phyloP scores from a whole-genome alignment of 257 asterid genomes.

The Knoxia roxburghii region DNA sequence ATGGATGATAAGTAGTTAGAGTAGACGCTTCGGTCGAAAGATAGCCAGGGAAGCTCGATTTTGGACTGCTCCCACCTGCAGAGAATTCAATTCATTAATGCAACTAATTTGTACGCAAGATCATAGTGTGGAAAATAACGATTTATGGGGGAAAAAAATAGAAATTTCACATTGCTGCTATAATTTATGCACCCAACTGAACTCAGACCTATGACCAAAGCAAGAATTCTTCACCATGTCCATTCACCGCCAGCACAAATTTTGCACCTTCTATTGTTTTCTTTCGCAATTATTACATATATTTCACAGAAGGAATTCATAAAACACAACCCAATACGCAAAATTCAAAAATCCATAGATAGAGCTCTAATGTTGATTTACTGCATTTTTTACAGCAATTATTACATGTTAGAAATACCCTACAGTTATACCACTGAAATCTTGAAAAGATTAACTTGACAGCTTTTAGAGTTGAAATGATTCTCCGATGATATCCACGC shows the following conservation, averaged over 20 bases:
- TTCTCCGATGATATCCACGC: not conserved
- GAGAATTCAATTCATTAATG: not conserved
- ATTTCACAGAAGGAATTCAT: not conserved
- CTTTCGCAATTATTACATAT: not conserved
- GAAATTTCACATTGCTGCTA: not conserved
- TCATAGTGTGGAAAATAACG: not conserved
- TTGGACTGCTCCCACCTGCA: constrained; percentile 32
- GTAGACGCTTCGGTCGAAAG: constrained; percentile 48
- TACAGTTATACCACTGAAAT: not conserved
- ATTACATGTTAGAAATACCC: not conserved
- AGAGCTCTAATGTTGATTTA: not conserved
- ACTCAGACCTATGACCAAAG: not conserved
- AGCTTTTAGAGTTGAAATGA: not conserved
- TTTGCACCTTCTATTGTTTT: not conserved
- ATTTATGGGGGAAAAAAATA: not conserved
- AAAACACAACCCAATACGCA: not conserved
- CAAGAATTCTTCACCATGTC: not conserved
- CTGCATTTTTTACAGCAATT: not conserved
- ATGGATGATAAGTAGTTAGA: constrained; percentile 27
- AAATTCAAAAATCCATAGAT: not conserved
- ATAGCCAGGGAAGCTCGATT: constrained; percentile 46
- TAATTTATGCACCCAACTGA: not conserved
- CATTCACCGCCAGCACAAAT: not conserved
- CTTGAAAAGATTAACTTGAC: not conserved
- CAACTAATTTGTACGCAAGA: not conserved